phyloP scores from a whole-genome alignment of 2,329 filamentous ascomycete genomes.

The Plectosphaerella plurivora region DNA sequence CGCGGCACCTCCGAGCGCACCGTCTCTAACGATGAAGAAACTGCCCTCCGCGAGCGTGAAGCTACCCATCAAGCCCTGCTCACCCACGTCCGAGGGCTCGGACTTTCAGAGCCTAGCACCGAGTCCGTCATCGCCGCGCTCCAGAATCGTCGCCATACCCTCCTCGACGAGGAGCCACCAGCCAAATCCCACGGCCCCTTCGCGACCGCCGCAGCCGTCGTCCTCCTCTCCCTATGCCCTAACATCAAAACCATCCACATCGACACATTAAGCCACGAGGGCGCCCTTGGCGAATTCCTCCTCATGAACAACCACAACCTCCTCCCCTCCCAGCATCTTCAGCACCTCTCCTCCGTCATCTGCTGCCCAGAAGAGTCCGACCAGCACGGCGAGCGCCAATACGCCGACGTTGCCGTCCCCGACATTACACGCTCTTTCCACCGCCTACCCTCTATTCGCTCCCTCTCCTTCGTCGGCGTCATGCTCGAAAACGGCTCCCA shows the following conservation, averaged over 20 bases:
- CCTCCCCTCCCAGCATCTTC: constrained; percentile 1
- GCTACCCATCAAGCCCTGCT: neutral
- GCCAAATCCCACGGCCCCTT: rapidly evolving
- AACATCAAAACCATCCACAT: constrained; percentile 1
- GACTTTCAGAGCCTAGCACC: neutral
- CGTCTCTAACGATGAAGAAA: neutral
- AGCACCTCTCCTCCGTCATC: neutral
- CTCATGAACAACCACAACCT: constrained; percentile 6
- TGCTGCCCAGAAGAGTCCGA: neutral
- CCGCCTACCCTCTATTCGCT: constrained; percentile 5
- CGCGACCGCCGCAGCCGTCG: neutral
- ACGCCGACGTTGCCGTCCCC: constrained; percentile 3
- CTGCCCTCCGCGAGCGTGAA: neutral
- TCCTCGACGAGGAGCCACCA: neutral
- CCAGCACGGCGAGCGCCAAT: neutral
- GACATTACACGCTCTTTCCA: constrained; percentile 7
- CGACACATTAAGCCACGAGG: neutral
- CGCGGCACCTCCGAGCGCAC: neutral
- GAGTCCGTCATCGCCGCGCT: neutral
- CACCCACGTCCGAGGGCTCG: neutral
- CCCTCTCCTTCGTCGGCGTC: constrained; percentile 5
- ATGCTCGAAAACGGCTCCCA: constrained; percentile 1
- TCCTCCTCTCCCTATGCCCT: neutral
- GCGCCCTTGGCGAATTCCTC: neutral
- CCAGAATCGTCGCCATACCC: neutral